Percentiles rank a stretch among this genome's conserved stretches.
phyloP scores from a whole-genome alignment of 805 yeast genomes.

The Ogataea degrootiae region DNA sequence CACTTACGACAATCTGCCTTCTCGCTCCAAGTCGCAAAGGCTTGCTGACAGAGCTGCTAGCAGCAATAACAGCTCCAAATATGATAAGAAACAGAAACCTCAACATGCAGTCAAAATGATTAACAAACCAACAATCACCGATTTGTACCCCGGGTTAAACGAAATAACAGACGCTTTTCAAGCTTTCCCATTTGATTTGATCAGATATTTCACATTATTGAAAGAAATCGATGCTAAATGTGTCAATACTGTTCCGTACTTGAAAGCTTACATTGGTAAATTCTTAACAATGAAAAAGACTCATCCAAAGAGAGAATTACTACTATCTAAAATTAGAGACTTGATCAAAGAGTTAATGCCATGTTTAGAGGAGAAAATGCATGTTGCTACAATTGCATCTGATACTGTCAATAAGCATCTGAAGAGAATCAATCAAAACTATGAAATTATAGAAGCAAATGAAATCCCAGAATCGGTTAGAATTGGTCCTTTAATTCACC shows the following conservation, averaged over 20 bases:
- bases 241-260: conserved; percentile 63
- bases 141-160: conserved; percentile 77
- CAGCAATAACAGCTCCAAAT: conserved; percentile 1
- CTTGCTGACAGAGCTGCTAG: conserved; percentile 18
- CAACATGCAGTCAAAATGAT: conserved; percentile 11
- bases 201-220: conserved; percentile 78
- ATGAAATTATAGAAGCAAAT: conserved; percentile 61
- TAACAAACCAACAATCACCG: conserved; percentile 25
- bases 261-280: conserved; percentile 49
- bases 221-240: conserved; percentile 96
- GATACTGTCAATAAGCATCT: conserved; percentile 69
- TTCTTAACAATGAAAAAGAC: conserved; percentile 37
- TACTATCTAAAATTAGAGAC: conserved; percentile 38
- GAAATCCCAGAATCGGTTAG: conserved; percentile 82
- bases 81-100: conserved; percentile 3
- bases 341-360: conserved; percentile 73
- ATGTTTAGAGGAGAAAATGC: conserved; percentile 94
- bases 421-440: conserved; percentile 73
- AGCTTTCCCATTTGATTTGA: conserved; percentile 79
- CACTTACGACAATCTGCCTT: conserved; percentile 20
- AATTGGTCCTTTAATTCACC: conserved; percentile 79
- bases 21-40: conserved; percentile 26
- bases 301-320: conserved; percentile 34
- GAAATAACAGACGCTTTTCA: conserved; percentile 89
- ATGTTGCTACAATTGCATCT: conserved; percentile 86